phyloP scores from a whole-genome alignment of 257 asterid genomes.

The Leptodermis oblonga region DNA sequence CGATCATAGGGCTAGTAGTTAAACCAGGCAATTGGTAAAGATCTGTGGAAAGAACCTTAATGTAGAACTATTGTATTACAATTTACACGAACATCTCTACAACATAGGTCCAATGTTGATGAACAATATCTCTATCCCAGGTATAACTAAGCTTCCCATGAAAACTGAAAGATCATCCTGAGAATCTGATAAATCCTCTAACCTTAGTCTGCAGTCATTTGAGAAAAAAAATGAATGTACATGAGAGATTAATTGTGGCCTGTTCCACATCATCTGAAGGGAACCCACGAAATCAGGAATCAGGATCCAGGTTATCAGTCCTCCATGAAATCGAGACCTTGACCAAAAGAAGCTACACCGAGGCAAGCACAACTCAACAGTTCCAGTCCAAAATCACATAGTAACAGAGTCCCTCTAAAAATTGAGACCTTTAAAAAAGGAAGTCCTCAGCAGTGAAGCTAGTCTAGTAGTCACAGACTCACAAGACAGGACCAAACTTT shows the following conservation, averaged over 20 bases:
- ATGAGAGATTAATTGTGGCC: neutral
- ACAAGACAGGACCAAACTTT: constrained; percentile 15
- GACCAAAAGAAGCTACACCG: too few relatives aligned
- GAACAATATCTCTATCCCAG: neutral
- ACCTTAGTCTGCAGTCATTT: neutral
- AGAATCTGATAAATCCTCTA: neutral
- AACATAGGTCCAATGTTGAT: neutral
- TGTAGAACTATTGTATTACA: neutral
- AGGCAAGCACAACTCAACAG: too few relatives aligned
- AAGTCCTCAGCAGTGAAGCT: neutral
- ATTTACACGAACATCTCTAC: neutral
- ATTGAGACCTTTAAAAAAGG: neutral
- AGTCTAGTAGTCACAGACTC: neutral
- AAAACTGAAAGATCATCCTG: neutral
- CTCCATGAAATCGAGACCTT: neutral
- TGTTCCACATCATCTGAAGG: neutral
- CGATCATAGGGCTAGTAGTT: too few relatives aligned
- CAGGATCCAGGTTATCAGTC: neutral
- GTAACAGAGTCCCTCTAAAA: constrained; percentile 2
- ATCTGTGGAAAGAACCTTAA: neutral
- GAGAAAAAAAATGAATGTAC: neutral
- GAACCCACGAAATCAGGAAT: neutral
- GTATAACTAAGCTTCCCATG: too few relatives aligned
- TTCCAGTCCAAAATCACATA: too few relatives aligned
- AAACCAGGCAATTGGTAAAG: too few relatives aligned